Base-by-base conservation (phyloP, 2,329 filamentous ascomycete species). In the Colletotrichum tofieldiae region DNA sequence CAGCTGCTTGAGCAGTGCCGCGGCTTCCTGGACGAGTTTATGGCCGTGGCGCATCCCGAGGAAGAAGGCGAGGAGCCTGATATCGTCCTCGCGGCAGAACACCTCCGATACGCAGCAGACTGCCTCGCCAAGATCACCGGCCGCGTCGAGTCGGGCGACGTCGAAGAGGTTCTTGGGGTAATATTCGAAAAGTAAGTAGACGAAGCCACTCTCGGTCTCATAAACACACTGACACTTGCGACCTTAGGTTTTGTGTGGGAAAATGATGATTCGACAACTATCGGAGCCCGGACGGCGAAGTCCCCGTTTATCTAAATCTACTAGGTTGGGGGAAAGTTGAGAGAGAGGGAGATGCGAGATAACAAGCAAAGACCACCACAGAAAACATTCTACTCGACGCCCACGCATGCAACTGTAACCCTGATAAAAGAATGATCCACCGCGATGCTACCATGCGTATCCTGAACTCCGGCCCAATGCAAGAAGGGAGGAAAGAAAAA, bases 91-190 rank as follows among this genome's bases (percentile, higher is more conserved):
- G 95, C 95, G 14, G 96, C 96, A 0, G 96, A 99, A 82, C 91
- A 95, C 79, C 86, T 99, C 67, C 92, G 96, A 54, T 91, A 90
- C 75, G 95, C 95, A 16, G 95, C 94, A 0, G 90, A 92, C 64
- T 92, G 91, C 74, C 86, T 98, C n/a, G 93, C 94, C 2, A 90
- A 91, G 69, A 97, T 98, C 77, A 98, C 95, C 1, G 96, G 96
- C 0, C 90, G 90, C 67, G 95, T 95, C 0, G 94, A 95, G 77
- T 90, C 89, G 51, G 94, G 95, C 2, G 96, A 98, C 81, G 94
- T 98, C 20, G 96, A 99, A 80, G 96, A 98, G 79, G 94, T 99
- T 9, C 84, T 99, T 55, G 96, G 96, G 0, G 95, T 99, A 29
- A 95, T 99, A 5, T 99, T 99, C 84, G 96, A 98, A 82, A 98